Evolutionary conservation across 176 grass and related monocot genomes (phyloP).

Genomic region (Saccharum officinarum): DNA sequence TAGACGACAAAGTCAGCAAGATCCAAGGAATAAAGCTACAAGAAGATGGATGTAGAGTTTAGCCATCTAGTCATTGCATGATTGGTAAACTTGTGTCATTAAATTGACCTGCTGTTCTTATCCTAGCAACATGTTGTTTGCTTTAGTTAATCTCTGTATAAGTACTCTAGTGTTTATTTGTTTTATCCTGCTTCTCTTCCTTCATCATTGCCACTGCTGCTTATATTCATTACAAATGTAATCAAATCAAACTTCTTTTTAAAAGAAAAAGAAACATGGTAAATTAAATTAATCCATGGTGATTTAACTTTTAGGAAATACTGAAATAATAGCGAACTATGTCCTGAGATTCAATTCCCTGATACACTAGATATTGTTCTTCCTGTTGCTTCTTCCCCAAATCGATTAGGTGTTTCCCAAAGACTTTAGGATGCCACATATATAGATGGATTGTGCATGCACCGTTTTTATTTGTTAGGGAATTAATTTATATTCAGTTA

Average conservation of each 20-base stretch:
- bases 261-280: background rate
- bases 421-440: background rate
- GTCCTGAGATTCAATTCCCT: background rate
- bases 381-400: background rate
- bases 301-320: background rate
- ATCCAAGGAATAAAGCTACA: slow-evolving; percentile 43
- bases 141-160: slow-evolving; percentile 15
- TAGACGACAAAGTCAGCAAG: slow-evolving; percentile 43
- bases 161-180: background rate
- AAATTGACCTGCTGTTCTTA: background rate
- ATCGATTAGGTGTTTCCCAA: background rate
- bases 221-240: background rate
- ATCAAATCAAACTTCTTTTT: background rate
- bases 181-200: background rate
- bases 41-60: slow-evolving; percentile 67
- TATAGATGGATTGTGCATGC: background rate
- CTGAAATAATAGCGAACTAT: slow-evolving; percentile 4
- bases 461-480: background rate
- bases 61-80: slow-evolving; percentile 16
- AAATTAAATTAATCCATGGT: background rate
- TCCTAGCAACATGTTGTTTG: background rate
- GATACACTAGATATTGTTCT: background rate
- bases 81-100: slow-evolving; percentile 28
- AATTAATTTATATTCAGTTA: background rate
- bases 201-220: background rate